Percentiles rank a stretch among this genome's conserved stretches.
phyloP scores from a whole-genome alignment of 2,329 filamentous ascomycete species.

The Cladorrhinum sp. region DNA sequence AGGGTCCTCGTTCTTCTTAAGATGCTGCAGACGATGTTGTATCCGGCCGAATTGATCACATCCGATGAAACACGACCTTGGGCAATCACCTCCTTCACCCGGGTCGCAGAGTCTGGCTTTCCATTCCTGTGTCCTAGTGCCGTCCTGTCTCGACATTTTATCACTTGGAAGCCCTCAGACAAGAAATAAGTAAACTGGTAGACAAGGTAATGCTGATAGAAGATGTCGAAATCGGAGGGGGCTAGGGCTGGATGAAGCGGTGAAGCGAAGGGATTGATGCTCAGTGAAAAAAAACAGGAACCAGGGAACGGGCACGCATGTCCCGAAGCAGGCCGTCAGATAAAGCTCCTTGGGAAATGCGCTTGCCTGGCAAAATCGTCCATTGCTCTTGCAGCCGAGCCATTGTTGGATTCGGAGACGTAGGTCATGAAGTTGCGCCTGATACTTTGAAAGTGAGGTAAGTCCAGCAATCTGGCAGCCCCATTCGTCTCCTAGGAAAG shows the following conservation, averaged over 20 bases:
- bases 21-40: slow-evolving; percentile 17
- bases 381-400: not conserved
- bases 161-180: not conserved
- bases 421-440: not conserved
- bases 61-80: slow-evolving; percentile 19
- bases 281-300: not conserved
- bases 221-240: not conserved
- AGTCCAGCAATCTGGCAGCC: not conserved
- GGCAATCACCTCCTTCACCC: slow-evolving; percentile 18
- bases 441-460: not conserved
- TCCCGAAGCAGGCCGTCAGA: not conserved
- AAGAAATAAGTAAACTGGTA: not conserved
- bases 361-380: not conserved
- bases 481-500: not conserved
- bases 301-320: not conserved
- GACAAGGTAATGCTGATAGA: not conserved
- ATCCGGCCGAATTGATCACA: slow-evolving; percentile 23
- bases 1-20: slow-evolving; percentile 16
- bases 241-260: slow-evolving; percentile 9
- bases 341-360: not conserved
- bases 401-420: not conserved
- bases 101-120: slow-evolving; percentile 19
- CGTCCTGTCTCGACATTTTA: slow-evolving; percentile 2
- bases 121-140: slow-evolving; percentile 11
- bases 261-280: not conserved